phyloP scores from a whole-genome alignment of 495 filamentous ascomycete genomes.

The Staphylotrichum longicolle region DNA sequence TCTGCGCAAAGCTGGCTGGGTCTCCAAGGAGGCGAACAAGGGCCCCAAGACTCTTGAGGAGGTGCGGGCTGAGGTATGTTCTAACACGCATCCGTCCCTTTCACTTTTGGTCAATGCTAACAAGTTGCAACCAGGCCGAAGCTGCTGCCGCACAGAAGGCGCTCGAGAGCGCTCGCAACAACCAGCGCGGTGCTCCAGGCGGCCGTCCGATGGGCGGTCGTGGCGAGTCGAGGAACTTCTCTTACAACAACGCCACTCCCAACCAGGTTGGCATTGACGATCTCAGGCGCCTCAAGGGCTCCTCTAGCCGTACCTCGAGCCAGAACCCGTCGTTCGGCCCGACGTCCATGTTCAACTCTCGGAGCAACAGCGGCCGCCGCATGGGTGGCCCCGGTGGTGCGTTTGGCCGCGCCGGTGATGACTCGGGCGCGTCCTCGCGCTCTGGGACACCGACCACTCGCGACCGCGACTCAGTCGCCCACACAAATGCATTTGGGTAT shows the following conservation, averaged over 20 bases:
- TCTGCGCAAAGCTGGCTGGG: constrained; percentile 70
- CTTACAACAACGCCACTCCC: constrained; percentile 60
- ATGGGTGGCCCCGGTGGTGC: constrained; percentile 67
- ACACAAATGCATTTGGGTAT: constrained; percentile 89
- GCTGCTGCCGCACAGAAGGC: constrained; percentile 70
- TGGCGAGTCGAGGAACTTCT: constrained; percentile 81
- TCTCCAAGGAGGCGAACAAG: constrained; percentile 82
- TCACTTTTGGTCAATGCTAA: constrained; percentile 21
- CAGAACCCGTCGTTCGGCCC: constrained; percentile 70
- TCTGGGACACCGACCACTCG: constrained; percentile 81
- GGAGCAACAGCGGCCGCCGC: constrained; percentile 81
- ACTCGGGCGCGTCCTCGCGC: constrained; percentile 72
- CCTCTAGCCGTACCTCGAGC: constrained; percentile 52
- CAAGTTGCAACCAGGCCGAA: constrained; percentile 45
- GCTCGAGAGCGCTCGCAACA: constrained; percentile 57
- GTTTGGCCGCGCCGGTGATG: constrained; percentile 68
- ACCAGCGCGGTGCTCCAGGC: constrained; percentile 59
- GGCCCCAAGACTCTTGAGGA: constrained; percentile 94
- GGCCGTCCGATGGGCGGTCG: constrained; percentile 71
- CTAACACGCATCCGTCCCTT: background rate
- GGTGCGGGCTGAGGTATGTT: constrained; percentile 76
- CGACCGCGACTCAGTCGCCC: constrained; percentile 62
- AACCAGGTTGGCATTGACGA: constrained; percentile 89
- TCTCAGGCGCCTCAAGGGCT: constrained; percentile 70
- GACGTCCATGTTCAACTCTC: constrained; percentile 70